A percentile compares a stretch with the other conserved stretches of the same genome.
Evolutionary conservation across 1,284 basidiomycete species (phyloP).

Genomic region (Ceratobasidium sp.): DNA sequence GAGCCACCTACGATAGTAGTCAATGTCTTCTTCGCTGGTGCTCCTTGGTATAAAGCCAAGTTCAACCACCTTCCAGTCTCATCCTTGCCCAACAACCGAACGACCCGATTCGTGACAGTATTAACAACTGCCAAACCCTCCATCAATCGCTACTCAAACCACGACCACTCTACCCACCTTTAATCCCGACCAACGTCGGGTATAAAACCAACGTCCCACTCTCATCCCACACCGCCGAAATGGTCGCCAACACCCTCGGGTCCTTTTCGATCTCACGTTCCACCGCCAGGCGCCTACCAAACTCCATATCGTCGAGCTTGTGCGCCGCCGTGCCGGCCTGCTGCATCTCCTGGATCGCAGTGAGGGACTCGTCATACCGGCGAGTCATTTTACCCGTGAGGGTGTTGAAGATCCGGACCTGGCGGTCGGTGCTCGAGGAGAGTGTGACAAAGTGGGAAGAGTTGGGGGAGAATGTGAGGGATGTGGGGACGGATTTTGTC

Average conservation of each 20-base stretch:
- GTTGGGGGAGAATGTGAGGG: conserved; percentile 90
- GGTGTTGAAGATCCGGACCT: conserved; percentile 94
- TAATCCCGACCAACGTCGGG: conserved; percentile 93
- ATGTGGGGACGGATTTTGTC: conserved; percentile 92
- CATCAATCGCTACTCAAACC: conserved; percentile 14
- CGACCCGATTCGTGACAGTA: conserved; percentile 92
- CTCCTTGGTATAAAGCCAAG: conserved; percentile 90
- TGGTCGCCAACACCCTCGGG: conserved; percentile 61
- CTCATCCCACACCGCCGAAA: conserved; percentile 95
- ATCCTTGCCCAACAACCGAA: conserved; percentile 90
- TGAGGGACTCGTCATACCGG: conserved; percentile 94
- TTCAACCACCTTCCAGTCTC: conserved; percentile 94
- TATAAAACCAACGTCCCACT: conserved; percentile 94
- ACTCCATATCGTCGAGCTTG: conserved; percentile 99
- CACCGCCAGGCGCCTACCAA: conserved; percentile 91
- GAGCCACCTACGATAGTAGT: conserved; percentile 75
- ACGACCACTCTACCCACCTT: conserved; percentile 67
- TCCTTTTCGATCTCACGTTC: conserved; percentile 92
- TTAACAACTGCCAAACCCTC: conserved; percentile 80
- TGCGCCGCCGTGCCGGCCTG: conserved; percentile 91
- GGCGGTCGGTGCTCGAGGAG: conserved; percentile 87
- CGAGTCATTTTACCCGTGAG: conserved; percentile 88
- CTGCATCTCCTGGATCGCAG: conserved; percentile 96
- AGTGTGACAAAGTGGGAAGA: conserved; percentile 90
- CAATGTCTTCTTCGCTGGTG: conserved; percentile 85